Conservation (phyloP, 1,284 basidiomycete species). For the Cronartium ribicola region DNA sequence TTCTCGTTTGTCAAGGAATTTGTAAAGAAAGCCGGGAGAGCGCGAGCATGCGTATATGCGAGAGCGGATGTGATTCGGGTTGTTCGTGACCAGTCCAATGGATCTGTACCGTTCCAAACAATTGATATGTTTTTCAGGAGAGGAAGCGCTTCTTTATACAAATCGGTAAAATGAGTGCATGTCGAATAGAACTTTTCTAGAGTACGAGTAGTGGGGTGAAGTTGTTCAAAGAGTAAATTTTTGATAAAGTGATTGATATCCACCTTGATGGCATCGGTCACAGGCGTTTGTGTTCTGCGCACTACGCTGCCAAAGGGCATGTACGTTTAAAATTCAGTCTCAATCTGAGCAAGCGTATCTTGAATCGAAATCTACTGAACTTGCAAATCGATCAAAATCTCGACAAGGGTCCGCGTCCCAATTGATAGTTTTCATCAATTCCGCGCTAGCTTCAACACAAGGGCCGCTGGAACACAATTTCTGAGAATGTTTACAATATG, state of each 20-base stretch:
- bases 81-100: background rate
- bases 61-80: background rate
- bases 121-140: background rate
- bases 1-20: background rate
- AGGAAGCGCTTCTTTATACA: background rate
- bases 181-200: background rate
- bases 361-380: background rate
- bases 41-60: background rate
- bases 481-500: too few species aligned
- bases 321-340: too few species aligned
- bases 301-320: background rate
- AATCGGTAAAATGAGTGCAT: background rate
- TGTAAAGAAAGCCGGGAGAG: background rate
- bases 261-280: conserved; percentile 1
- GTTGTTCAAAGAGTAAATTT: background rate
- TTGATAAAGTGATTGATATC: conserved; percentile 3
- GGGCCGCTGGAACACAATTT: conserved; percentile 19
- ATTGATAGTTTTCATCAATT: conserved; percentile 14
- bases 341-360: too few species aligned
- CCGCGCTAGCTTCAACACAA: conserved; percentile 15
- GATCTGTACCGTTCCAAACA: background rate
- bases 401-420: conserved; percentile 18
- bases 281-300: background rate
- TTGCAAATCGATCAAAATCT: conserved; percentile 21
- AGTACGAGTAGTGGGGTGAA: background rate